These are phyloP conservation scores for Paecilomyces formosus DNA, from an alignment of 2,329 filamentous ascomycete species.

Conservation along the genomic window DNA sequence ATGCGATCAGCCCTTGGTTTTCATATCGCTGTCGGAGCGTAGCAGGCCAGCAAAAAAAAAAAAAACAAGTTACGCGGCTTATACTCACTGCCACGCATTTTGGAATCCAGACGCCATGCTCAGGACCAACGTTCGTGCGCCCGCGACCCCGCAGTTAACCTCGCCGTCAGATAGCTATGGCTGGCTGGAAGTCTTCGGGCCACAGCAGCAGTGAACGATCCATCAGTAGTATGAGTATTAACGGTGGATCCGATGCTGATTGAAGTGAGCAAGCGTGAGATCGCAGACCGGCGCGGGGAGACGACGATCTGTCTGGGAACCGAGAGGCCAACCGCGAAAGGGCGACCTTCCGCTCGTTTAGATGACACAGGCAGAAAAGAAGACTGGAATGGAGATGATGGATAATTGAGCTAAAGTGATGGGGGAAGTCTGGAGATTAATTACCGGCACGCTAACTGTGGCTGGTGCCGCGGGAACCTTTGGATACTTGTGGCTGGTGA, in stretches of 20 bases:
- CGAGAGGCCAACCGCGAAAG: background rate
- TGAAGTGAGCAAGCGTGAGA: background rate
- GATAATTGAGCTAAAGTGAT: background rate
- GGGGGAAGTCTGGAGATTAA: conserved; percentile 2
- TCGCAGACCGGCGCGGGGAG: background rate
- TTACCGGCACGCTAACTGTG: conserved; percentile 5
- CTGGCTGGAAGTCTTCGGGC: conserved; percentile 44
- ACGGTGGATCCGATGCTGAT: background rate
- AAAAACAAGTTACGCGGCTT: conserved; percentile 6
- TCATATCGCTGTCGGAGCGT: background rate
- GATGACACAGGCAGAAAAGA: background rate
- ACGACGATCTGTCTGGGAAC: background rate
- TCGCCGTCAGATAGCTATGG: conserved; percentile 53
- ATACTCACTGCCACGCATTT: conserved; percentile 47
- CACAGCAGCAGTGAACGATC: conserved; percentile 45
- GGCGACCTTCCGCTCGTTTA: background rate
- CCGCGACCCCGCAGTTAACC: conserved; percentile 45
- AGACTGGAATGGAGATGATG: background rate
- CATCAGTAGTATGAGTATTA: conserved; percentile 35
- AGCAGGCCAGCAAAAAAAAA: conserved; percentile 9
- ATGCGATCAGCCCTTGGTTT: background rate
- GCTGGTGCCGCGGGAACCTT: conserved; percentile 3
- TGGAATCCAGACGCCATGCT: conserved; percentile 40
- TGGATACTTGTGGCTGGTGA: conserved; percentile 10
- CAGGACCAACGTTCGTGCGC: conserved; percentile 12